Evolutionary conservation across 1,284 basidiomycete genomes (phyloP).

Genomic region (Pascua sp.): DNA sequence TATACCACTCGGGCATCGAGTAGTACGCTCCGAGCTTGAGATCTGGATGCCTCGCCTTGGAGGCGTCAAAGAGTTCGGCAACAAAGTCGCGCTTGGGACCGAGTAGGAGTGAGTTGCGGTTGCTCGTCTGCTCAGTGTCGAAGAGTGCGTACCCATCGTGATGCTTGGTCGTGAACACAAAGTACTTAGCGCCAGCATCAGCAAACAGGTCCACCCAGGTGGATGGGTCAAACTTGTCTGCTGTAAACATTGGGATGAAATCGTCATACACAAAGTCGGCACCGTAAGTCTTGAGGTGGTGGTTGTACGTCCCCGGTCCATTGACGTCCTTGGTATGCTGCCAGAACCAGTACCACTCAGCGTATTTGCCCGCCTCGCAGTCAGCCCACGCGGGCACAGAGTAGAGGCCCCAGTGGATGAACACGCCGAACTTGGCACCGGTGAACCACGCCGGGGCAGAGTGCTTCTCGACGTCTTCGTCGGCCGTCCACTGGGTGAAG

Average conservation of each 20-base stretch:
- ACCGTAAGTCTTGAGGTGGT: constrained; percentile 57
- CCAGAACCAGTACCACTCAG: constrained; percentile 57
- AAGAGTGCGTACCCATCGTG: constrained; percentile 55
- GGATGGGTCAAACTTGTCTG: constrained; percentile 56
- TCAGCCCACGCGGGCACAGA: constrained; percentile 48
- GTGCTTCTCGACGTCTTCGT: not conserved
- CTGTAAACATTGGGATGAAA: constrained; percentile 58
- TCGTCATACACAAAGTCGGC: constrained; percentile 57
- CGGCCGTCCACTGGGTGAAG: constrained; percentile 1
- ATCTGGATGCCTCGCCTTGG: constrained; percentile 41
- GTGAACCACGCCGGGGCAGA: constrained; percentile 14
- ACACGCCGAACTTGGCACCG: constrained; percentile 44
- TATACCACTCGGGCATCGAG: constrained; percentile 57
- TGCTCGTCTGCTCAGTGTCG: constrained; percentile 54
- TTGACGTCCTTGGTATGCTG: constrained; percentile 30
- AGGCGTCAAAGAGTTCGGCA: constrained; percentile 56
- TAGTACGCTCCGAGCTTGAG: constrained; percentile 25
- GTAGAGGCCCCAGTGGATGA: constrained; percentile 62
- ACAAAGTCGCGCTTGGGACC: constrained; percentile 58
- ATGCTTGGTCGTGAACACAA: constrained; percentile 57
- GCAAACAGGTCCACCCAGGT: constrained; percentile 59
- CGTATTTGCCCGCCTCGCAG: constrained; percentile 45
- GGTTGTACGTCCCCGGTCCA: constrained; percentile 51
- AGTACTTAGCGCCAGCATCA: constrained; percentile 61
- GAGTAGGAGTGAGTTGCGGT: constrained; percentile 55